Evolutionary conservation across 2,329 filamentous ascomycete species (phyloP).

Genomic region (Lecanicillium sp.): DNA sequence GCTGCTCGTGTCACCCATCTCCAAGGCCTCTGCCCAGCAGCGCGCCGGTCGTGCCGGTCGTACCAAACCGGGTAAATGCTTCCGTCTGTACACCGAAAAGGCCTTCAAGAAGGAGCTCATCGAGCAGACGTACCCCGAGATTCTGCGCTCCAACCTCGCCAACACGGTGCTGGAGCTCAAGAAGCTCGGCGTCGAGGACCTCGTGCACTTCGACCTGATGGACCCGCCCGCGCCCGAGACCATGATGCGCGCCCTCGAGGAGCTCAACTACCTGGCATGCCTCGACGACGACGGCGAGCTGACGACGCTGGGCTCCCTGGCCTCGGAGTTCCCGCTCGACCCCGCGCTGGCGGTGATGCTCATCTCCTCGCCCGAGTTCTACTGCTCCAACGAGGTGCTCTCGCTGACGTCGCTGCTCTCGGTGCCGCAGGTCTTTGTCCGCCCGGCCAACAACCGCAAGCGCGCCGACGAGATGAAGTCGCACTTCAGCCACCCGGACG

Average conservation of each 20-base stretch:
- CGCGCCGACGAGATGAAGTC: slow-evolving; percentile 97
- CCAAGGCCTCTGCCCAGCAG: slow-evolving; percentile 94
- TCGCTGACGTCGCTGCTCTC: slow-evolving; percentile 92
- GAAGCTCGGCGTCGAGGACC: slow-evolving; percentile 90
- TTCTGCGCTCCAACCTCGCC: slow-evolving; percentile 87
- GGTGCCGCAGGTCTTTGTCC: slow-evolving; percentile 88
- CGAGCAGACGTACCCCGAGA: slow-evolving; percentile 93
- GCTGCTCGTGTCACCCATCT: slow-evolving; percentile 93
- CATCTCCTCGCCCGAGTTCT: slow-evolving; percentile 94
- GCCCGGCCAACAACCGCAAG: slow-evolving; percentile 78
- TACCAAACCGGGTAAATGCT: slow-evolving; percentile 97
- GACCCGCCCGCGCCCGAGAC: slow-evolving; percentile 97
- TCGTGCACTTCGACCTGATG: slow-evolving; percentile 98
- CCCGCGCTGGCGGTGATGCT: slow-evolving; percentile 95
- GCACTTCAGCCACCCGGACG: slow-evolving; percentile 85
- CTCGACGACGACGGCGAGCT: slow-evolving; percentile 94
- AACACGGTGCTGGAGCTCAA: slow-evolving; percentile 95
- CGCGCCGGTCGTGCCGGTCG: slow-evolving; percentile 97
- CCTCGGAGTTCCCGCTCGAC: slow-evolving; percentile 93
- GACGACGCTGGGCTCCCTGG: slow-evolving; percentile 75
- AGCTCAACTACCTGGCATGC: slow-evolving; percentile 95
- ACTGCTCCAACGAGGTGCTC: slow-evolving; percentile 96
- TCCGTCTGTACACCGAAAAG: slow-evolving; percentile 88
- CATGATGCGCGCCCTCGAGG: slow-evolving; percentile 94
- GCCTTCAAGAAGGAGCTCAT: slow-evolving; percentile 98